phyloP scores from a whole-genome alignment of 139 green algal species.

The Chlorella sp. region DNA sequence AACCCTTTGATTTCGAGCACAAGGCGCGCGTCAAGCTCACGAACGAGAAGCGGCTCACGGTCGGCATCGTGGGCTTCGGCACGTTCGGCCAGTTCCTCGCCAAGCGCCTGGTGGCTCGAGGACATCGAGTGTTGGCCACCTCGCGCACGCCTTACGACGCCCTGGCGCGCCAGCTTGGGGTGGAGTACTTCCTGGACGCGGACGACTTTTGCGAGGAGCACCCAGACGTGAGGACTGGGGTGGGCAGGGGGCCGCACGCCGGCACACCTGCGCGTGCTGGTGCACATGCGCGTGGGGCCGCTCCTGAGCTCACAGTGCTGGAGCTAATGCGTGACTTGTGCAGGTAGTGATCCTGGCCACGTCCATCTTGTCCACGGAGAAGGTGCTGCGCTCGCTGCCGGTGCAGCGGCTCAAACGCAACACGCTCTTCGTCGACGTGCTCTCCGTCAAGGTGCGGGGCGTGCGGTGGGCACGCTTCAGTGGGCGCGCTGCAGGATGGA shows the following conservation, averaged over 20 bases:
- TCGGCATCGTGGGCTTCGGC: conserved; percentile 97
- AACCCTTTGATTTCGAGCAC: conserved; percentile 83
- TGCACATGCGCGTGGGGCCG: background rate
- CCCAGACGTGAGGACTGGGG: conserved; percentile 80
- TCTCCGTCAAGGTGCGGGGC: conserved; percentile 87
- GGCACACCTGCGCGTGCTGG: background rate
- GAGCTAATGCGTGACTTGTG: too few species aligned
- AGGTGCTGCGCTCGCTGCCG: conserved; percentile 72
- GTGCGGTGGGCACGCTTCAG: background rate
- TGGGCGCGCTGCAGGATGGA: too few species aligned
- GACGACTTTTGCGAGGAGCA: conserved; percentile 98
- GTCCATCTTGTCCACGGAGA: conserved; percentile 87
- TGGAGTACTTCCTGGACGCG: conserved; percentile 76
- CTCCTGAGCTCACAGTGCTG: background rate
- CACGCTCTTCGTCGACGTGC: conserved; percentile 97
- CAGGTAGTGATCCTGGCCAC: conserved; percentile 85
- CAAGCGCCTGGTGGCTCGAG: conserved; percentile 55
- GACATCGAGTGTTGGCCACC: conserved; percentile 71
- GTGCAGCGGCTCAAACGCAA: conserved; percentile 80
- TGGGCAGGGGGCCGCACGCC: too few species aligned
- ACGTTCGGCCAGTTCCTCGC: conserved; percentile 99
- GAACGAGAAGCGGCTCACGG: conserved; percentile 53
- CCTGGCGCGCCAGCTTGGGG: conserved; percentile 69
- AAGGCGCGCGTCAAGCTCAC: conserved; percentile 29
- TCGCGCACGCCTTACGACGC: conserved; percentile 72